Evolutionary conservation across 1,284 basidiomycete species (phyloP).

Genomic region (Ustilago sp.): DNA sequence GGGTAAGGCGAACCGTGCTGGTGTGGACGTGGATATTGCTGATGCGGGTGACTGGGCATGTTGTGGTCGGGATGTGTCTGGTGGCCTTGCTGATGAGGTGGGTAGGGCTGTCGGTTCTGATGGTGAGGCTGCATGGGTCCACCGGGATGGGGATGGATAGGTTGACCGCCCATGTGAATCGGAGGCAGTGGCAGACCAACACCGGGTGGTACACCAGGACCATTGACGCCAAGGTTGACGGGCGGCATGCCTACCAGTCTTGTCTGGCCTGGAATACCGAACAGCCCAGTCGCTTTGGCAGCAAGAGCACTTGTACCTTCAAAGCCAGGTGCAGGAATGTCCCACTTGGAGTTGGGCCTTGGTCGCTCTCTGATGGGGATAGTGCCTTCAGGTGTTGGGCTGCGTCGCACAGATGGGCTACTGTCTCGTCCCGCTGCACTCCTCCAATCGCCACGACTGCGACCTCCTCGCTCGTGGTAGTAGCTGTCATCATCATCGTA

Average conservation of each 20-base stretch:
- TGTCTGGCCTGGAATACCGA: conserved; percentile 91
- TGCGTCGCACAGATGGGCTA: conserved; percentile 81
- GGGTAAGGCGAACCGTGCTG: conserved; percentile 14
- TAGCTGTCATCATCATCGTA: conserved; percentile 43
- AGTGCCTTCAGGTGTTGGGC: conserved; percentile 89
- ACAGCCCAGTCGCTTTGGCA: conserved; percentile 96
- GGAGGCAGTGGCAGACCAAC: conserved; percentile 75
- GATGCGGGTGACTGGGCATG: conserved; percentile 12
- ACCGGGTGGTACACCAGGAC: conserved; percentile 45
- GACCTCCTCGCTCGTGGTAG: conserved; percentile 70
- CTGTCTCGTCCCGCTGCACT: conserved; percentile 45
- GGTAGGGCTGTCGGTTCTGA: conserved; percentile 25
- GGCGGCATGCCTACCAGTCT: conserved; percentile 75
- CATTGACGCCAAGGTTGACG: conserved; percentile 43
- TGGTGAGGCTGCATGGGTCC: conserved; percentile 24
- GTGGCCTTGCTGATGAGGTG: conserved; percentile 18
- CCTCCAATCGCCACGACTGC: conserved; percentile 70
- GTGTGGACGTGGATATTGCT: conserved; percentile 18
- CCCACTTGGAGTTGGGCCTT: conserved; percentile 91
- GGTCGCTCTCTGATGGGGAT: conserved; percentile 85
- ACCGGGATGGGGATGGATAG: conserved; percentile 37
- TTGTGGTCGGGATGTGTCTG: conserved; percentile 8
- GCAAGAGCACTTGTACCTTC: conserved; percentile 93
- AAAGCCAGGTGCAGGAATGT: conserved; percentile 92
- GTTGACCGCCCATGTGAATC: conserved; percentile 73